These are phyloP conservation scores for Plenodomus biglobosus DNA, from an alignment of 2,329 filamentous ascomycete species.

Conservation along the genomic window DNA sequence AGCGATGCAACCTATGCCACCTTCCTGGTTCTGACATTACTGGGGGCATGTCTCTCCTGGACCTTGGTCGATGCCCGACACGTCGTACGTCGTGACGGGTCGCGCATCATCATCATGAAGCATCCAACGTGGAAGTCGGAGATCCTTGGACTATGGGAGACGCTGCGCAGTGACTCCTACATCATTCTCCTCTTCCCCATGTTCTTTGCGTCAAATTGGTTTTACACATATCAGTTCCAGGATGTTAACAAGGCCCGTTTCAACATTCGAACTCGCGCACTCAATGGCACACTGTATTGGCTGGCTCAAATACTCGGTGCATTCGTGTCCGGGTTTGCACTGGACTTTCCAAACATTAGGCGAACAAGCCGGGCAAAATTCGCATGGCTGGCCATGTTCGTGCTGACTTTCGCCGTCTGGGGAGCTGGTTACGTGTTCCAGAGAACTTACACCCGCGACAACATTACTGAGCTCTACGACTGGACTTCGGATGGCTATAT, in stretches of 20 bases:
- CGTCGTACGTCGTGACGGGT: constrained; percentile 72
- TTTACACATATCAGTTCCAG: constrained; percentile 77
- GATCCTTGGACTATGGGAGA: constrained; percentile 71
- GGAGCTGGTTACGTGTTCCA: constrained; percentile 78
- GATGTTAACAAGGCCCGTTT: constrained; percentile 68
- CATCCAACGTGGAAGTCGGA: constrained; percentile 81
- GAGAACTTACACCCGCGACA: constrained; percentile 53
- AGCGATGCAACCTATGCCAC: constrained; percentile 76
- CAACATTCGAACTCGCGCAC: constrained; percentile 67
- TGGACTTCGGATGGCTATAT: constrained; percentile 68
- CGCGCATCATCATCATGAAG: constrained; percentile 78
- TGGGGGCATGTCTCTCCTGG: constrained; percentile 68
- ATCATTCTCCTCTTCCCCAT: constrained; percentile 74
- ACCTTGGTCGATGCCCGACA: constrained; percentile 68
- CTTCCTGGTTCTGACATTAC: constrained; percentile 77
- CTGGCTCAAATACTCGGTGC: constrained; percentile 73
- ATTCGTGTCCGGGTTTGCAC: constrained; percentile 65
- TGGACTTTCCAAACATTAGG: constrained; percentile 59
- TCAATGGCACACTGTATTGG: constrained; percentile 77
- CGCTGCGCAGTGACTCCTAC: constrained; percentile 67
- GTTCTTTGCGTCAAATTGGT: constrained; percentile 76
- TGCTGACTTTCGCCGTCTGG: constrained; percentile 74
- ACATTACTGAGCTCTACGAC: constrained; percentile 49
- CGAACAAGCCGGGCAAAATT: constrained; percentile 66
- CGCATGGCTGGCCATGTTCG: constrained; percentile 61